phyloP scores from a whole-genome alignment of 352 stramenopile species.

The Phytopythium aichiense region DNA sequence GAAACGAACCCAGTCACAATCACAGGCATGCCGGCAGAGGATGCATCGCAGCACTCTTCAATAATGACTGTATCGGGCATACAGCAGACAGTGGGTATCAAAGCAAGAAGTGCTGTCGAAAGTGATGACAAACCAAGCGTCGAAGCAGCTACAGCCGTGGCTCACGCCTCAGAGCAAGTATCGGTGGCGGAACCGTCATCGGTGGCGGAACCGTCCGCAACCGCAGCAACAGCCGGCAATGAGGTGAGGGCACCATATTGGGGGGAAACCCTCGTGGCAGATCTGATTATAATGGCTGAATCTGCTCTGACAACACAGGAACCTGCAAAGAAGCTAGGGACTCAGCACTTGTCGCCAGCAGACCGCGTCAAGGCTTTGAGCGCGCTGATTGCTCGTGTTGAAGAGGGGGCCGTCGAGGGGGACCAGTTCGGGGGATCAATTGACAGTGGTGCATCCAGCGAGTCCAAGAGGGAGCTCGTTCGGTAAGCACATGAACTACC shows the following conservation, averaged over 20 bases:
- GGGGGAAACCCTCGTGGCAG: neutral
- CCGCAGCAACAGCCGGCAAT: neutral
- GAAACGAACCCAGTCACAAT: neutral
- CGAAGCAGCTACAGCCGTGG: neutral
- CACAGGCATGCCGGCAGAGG: neutral
- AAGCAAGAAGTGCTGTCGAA: neutral
- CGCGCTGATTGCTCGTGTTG: conserved; percentile 49
- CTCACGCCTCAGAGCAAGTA: neutral
- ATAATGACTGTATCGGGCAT: neutral
- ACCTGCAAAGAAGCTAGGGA: conserved; percentile 10
- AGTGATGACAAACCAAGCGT: neutral
- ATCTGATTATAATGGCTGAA: neutral
- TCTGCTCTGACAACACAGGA: neutral
- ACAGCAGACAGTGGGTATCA: neutral
- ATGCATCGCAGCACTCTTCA: neutral
- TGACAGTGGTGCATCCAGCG: conserved; percentile 28
- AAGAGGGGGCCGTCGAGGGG: conserved; percentile 55
- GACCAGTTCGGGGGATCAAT: conserved; percentile 30
- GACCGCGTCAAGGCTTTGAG: conserved; percentile 56
- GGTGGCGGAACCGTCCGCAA: neutral
- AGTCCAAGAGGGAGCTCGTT: conserved; percentile 70
- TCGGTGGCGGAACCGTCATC: neutral
- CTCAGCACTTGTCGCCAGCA: conserved; percentile 39
- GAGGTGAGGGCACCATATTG: neutral
- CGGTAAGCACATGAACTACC: conserved; percentile 23